A percentile compares a stretch with the other conserved stretches of the same genome.
These are phyloP conservation scores for Phytophthora podocarpi DNA, from an alignment of 352 stramenopile genomes.

Conservation along the genomic window DNA sequence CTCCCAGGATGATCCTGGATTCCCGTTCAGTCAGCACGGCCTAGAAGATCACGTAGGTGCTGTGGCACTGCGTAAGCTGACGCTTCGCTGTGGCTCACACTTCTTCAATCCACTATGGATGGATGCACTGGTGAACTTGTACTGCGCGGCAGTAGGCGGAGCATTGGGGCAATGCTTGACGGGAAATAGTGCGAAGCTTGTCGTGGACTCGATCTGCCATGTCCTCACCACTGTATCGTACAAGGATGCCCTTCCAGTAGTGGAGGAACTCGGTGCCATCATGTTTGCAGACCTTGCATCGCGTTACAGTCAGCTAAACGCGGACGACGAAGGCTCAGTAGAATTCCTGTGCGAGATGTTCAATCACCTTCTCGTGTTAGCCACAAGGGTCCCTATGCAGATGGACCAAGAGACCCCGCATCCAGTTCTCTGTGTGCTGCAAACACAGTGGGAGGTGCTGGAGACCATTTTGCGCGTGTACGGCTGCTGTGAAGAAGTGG, in stretches of 20 bases:
- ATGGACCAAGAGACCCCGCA: constrained; percentile 69
- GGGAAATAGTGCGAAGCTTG: constrained; percentile 54
- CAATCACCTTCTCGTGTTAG: constrained; percentile 62
- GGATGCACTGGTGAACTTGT: constrained; percentile 69
- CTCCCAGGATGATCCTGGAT: constrained; percentile 39
- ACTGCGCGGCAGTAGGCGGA: constrained; percentile 35
- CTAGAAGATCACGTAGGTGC: constrained; percentile 74
- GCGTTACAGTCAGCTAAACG: constrained; percentile 48
- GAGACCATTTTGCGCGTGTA: constrained; percentile 60
- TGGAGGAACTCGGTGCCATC: constrained; percentile 64
- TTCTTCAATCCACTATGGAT: constrained; percentile 77
- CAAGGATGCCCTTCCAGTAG: constrained; percentile 58
- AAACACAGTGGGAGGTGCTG: constrained; percentile 62
- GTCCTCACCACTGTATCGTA: constrained; percentile 70
- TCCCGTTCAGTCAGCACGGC: constrained; percentile 49
- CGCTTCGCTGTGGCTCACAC: constrained; percentile 59
- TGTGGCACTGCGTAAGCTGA: constrained; percentile 74
- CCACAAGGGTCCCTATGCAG: constrained; percentile 58
- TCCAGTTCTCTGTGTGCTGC: constrained; percentile 58
- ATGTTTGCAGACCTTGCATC: constrained; percentile 71
- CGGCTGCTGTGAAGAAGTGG: constrained; percentile 57
- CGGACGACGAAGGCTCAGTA: constrained; percentile 50
- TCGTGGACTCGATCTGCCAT: constrained; percentile 76
- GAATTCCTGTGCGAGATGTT: constrained; percentile 69
- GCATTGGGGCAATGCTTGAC: constrained; percentile 33